Evolutionary conservation across 108 stramenopile species (phyloP).

Genomic region (Parietichytrium sp.): DNA sequence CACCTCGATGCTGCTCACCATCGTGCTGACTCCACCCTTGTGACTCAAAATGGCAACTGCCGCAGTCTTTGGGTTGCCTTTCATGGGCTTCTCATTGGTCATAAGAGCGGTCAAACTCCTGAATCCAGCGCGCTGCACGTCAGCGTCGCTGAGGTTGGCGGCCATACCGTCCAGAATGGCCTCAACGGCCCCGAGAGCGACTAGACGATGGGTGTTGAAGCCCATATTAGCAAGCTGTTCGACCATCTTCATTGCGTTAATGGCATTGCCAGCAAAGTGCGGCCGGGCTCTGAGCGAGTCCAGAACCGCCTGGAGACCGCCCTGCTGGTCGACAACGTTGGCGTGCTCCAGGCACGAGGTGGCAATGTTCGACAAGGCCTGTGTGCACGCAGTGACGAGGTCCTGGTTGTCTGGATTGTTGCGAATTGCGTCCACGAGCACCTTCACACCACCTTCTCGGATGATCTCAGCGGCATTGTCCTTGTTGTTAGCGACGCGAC

Average conservation of each 20-base stretch:
- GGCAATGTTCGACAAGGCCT: slow-evolving; percentile 15
- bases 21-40: background rate
- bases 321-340: background rate
- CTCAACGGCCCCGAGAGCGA: slow-evolving; percentile 5
- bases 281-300: background rate
- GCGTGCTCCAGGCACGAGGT: slow-evolving; percentile 26
- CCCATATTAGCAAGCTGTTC: slow-evolving; percentile 25
- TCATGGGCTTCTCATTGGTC: background rate
- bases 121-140: slow-evolving; percentile 37
- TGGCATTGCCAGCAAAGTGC: background rate
- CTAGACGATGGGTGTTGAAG: background rate
- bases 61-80: slow-evolving; percentile 15
- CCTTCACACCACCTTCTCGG: background rate
- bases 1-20: slow-evolving; percentile 15
- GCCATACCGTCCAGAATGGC: slow-evolving; percentile 14
- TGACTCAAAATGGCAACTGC: background rate
- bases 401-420: background rate
- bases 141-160: background rate
- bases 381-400: background rate
- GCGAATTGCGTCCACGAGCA: slow-evolving; percentile 26
- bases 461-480: slow-evolving; percentile 25
- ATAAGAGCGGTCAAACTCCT: slow-evolving; percentile 14
- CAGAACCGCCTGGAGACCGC: slow-evolving; percentile 30
- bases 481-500: slow-evolving; percentile 35
- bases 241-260: background rate